phyloP scores from a whole-genome alignment of 805 yeast species.

The Saccharomycopsis selenospora region DNA sequence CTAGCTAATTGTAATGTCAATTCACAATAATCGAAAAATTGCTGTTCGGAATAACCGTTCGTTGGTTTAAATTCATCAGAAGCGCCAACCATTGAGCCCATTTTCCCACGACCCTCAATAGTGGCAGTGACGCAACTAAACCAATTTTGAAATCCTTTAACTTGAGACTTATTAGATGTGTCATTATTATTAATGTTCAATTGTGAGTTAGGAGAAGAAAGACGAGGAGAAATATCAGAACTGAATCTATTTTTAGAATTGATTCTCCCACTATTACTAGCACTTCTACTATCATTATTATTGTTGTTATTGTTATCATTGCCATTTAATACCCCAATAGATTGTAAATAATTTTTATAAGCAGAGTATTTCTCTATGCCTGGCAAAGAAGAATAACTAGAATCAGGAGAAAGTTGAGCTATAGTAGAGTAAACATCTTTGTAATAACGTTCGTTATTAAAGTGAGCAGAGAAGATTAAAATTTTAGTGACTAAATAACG shows the following conservation, averaged over 20 bases:
- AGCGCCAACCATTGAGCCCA: conserved; percentile 91
- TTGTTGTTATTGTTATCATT: too few relatives aligned
- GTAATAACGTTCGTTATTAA: conserved; percentile 23
- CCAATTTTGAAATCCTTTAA: conserved; percentile 43
- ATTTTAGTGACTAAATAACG: conserved; percentile 77
- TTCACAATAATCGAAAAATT: conserved; percentile 62
- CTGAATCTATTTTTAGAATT: background rate
- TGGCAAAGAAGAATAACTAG: background rate
- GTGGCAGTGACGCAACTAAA: conserved; percentile 55
- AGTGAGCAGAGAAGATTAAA: conserved; percentile 47
- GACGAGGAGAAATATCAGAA: background rate
- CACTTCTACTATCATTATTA: too few relatives aligned
- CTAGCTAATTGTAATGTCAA: conserved; percentile 65
- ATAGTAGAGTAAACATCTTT: background rate
- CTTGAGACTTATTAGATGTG: background rate
- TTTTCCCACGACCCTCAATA: conserved; percentile 76
- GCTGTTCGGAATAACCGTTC: conserved; percentile 47
- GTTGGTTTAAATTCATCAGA: conserved; percentile 65
- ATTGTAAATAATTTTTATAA: background rate
- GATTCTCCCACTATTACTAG: background rate
- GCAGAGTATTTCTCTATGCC: background rate
- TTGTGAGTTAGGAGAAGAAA: background rate
- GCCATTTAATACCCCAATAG: too few relatives aligned
- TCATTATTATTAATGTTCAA: conserved; percentile 15
- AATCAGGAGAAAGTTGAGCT: background rate